Base-by-base conservation (phyloP, 2,329 filamentous ascomycete genomes). In the Laburnicola sp. region DNA sequence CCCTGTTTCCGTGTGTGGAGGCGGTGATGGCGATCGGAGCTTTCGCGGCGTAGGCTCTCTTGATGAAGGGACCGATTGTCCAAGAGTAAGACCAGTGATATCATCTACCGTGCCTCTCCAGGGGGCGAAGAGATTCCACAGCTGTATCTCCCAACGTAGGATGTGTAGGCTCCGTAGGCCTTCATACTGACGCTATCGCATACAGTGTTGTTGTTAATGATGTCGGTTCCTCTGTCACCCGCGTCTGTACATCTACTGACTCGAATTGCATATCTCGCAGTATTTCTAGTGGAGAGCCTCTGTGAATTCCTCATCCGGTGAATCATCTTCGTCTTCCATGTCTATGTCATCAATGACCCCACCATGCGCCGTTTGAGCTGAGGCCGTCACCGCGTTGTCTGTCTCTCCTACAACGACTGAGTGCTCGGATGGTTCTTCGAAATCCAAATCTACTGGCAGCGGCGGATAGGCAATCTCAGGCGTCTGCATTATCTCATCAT, bases 81-180 rank as follows among this genome's bases (percentile, higher is more conserved):
- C 57, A 10, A 73, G 60, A 7, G 62, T 68, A 0, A 73, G 56
- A 2, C 70, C 70, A 36, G 69, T 58, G 23, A 73, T 73, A 34
- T 69, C 62, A 32, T 62, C 50, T 8, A 38, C 16, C 1, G 23
- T 38, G 10, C 43, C 23, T 48, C 28, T 7, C 23, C 22, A 16
- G 37, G 2, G 26, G 5, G 11, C 1, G 36, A 30, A 25, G 32
- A 25, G 39, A 11, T 10, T 21, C 37, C 8, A 21, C 6, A 21
- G 26, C 22, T 7, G 25, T 9, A 5, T 45, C 37, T 23, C n/a
- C 30, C 6, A 21, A 21, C 16, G 22, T 27, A 11, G 42, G 30
- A 42, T 7, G 9, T 11, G 11, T 21, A 22, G 25, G 31, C 3
- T 35, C 32, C 16, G 16, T 16, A 11, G 32, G 8, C 31, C 22